These are phyloP conservation scores for Aspergillus sp. DNA, from an alignment of 2,329 filamentous ascomycete genomes.

Conservation along the genomic window DNA sequence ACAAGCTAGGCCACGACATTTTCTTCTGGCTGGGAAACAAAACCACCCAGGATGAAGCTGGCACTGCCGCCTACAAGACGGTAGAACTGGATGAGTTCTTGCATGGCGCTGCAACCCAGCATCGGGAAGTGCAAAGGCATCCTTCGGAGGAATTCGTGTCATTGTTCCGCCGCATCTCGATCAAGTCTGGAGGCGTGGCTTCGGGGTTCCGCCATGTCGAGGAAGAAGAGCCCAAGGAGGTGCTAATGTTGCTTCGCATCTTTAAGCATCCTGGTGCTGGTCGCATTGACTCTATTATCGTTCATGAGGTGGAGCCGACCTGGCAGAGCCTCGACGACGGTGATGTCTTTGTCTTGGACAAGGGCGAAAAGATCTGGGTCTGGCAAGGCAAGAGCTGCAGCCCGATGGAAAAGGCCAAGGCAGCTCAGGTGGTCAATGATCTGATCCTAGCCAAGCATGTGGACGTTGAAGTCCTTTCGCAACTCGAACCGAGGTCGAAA, in stretches of 20 bases:
- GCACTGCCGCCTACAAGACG: conserved; percentile 62
- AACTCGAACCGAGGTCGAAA: conserved; percentile 45
- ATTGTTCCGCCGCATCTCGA: conserved; percentile 55
- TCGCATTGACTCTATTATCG: conserved; percentile 48
- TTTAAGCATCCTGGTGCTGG: conserved; percentile 52
- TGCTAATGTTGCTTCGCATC: conserved; percentile 52
- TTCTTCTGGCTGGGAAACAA: conserved; percentile 64
- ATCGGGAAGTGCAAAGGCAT: conserved; percentile 56
- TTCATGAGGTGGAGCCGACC: conserved; percentile 57
- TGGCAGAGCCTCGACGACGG: conserved; percentile 57
- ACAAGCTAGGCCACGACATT: conserved; percentile 55
- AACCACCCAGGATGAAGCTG: conserved; percentile 62
- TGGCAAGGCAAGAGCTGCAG: conserved; percentile 62
- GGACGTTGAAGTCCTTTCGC: conserved; percentile 59
- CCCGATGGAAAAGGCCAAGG: conserved; percentile 64
- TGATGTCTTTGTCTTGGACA: conserved; percentile 62
- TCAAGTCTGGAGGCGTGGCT: conserved; percentile 54
- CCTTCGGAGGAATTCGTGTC: conserved; percentile 55
- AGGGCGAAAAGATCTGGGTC: conserved; percentile 59
- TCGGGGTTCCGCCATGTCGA: conserved; percentile 61
- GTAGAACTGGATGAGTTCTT: conserved; percentile 64
- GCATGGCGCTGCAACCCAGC: conserved; percentile 54
- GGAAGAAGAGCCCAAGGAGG: conserved; percentile 38
- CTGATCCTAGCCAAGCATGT: conserved; percentile 53
- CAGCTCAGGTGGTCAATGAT: conserved; percentile 57